Conservation (phyloP, 345 rosid species). For the Linum tenue region DNA sequence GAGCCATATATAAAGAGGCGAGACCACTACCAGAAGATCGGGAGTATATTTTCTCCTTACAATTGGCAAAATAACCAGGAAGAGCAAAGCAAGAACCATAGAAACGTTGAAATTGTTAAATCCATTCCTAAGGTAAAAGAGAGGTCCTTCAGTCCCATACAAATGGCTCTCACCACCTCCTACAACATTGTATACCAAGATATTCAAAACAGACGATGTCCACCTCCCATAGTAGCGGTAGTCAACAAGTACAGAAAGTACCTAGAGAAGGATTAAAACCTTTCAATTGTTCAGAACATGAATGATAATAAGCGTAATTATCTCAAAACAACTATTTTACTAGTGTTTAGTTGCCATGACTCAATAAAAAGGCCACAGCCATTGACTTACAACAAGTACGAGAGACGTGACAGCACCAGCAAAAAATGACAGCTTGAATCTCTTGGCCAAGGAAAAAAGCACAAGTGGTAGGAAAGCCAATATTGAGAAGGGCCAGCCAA, state of each 20-base stretch:
- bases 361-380: conserved; percentile 7
- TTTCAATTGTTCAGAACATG: conserved; percentile 11
- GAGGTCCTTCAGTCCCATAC: conserved; percentile 76
- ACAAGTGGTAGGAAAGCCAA: conserved; percentile 86
- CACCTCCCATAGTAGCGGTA: conserved; percentile 57
- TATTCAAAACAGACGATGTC: conserved; percentile 87
- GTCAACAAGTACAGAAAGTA: conserved; percentile 59
- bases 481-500: conserved; percentile 97
- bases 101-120: conserved; percentile 93
- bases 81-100: conserved; percentile 73
- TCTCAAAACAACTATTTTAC: background rate
- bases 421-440: conserved; percentile 57
- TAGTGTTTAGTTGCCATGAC: background rate
- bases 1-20: conserved; percentile 85
- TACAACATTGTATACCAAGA: conserved; percentile 76
- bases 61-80: conserved; percentile 55
- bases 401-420: conserved; percentile 61
- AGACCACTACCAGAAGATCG: conserved; percentile 63
- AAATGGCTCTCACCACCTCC: conserved; percentile 99
- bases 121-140: conserved; percentile 74
- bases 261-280: conserved; percentile 41
- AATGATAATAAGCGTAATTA: conserved; percentile 1
- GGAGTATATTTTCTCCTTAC: conserved; percentile 61
- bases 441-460: conserved; percentile 48
- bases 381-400: conserved; percentile 49